Base-by-base conservation (phyloP, 305 asterid species). In the Solanum aculeatissimum region DNA sequence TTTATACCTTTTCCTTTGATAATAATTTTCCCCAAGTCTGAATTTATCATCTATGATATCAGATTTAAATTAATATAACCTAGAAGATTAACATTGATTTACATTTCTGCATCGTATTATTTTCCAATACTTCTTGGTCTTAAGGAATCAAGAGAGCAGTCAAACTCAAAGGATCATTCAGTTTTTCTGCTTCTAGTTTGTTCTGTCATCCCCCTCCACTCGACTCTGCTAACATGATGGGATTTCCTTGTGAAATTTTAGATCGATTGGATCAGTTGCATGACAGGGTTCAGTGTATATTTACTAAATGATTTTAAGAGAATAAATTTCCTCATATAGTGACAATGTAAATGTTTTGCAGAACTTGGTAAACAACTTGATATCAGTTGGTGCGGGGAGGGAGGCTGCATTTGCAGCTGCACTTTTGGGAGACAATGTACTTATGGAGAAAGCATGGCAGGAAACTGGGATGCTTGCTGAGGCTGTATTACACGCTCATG, bases 381-480 rank as follows among this genome's bases (percentile, higher is more conserved):
- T 93, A 88, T 93, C 99, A 49, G 95, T 94, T 72, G 98, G 98
- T 82, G 91, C 94, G 60, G 98, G 99, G 83, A 90, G 97, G 80
- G 99, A 97, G 89, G 99, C 98, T 40, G 97, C 99, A 87, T 97
- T 97, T 84, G 98, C 98, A 25, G 98, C 97, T 40, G 98, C 98
- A 57, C 93, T 96, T 84, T 90, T 96, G 93, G 99, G 98, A 49
- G 99, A 97, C 91, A 95, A 97, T 87, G 89, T 90, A 83, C 98
- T 95, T 83, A 94, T 97, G 98, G 99, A 97, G 89, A 97, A 94
- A 90, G 94, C 98, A 82, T 97, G 98, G 99, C 94, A 93, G 81
- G 97, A 94, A 16, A 97, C 99, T 15, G 99, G 98, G 84, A 97
- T 97, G 99, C 97, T 96, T 84, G 98, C 99, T 25, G 99, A 96